Conservation (phyloP, 2,329 filamentous ascomycete species). For the Cordyceps fumosorosea region DNA sequence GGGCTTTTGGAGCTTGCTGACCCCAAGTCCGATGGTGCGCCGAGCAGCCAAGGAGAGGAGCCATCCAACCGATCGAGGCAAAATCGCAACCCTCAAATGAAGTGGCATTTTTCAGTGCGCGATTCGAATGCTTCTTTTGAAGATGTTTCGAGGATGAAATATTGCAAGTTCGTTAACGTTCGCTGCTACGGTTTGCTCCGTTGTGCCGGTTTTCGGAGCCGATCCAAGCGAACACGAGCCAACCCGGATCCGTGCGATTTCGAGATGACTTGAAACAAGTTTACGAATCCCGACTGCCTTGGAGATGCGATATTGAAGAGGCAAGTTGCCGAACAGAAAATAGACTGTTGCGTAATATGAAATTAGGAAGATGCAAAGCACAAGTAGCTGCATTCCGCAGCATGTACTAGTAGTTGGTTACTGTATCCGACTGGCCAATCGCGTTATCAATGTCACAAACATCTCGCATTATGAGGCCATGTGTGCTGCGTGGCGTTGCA, state of each 20-base stretch:
- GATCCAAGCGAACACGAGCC: background rate
- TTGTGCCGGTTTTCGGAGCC: background rate
- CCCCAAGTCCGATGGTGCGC: conserved; percentile 1
- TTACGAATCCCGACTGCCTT: background rate
- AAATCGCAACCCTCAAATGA: background rate
- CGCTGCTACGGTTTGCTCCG: background rate
- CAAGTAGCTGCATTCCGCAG: background rate
- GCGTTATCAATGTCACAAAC: background rate
- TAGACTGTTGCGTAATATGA: background rate
- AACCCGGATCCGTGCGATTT: background rate
- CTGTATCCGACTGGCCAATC: background rate
- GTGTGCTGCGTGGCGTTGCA: background rate
- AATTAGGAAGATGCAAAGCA: background rate
- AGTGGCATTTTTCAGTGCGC: background rate
- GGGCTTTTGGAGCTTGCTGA: background rate
- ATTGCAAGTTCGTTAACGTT: background rate
- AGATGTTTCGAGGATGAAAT: background rate
- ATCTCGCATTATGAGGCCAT: background rate
- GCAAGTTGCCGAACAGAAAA: background rate
- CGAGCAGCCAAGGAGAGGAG: background rate
- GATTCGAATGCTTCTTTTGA: background rate
- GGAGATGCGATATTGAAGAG: background rate
- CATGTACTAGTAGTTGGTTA: background rate
- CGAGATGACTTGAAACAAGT: background rate
- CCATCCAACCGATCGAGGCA: background rate